Base-by-base conservation (phyloP, 345 rosid species). In the Eucalyptus erythrocorys region DNA sequence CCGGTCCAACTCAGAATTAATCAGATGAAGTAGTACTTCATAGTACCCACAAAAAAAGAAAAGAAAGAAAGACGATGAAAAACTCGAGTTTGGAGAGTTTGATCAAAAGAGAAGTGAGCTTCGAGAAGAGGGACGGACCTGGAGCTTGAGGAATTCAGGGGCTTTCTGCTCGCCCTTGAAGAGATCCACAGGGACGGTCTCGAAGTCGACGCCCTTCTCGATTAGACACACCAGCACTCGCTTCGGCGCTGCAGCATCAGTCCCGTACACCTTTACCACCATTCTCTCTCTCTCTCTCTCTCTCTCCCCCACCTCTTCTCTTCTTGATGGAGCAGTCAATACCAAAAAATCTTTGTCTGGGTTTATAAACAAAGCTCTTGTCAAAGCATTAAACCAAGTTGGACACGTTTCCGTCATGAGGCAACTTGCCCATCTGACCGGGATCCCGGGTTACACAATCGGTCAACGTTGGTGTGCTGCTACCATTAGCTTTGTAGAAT, bases 241-340 rank as follows among this genome's bases (percentile, higher is more conserved):
- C 93, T 94, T 94, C 1, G 96, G 94, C 21, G 91, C 88, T 87
- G 89, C 95, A 88, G 86, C 90, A 61, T 87, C 92, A 13, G 96
- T 87, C 66, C 96, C 96, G 87, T 91, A 94, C 90, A 94, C 96
- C 91, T 94, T 95, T 49, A 95, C 93, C 90, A 92, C 97, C 97
- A 94, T 95, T 85, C 40, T 90, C 22, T 0, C 61, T 55, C 51
- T 40, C 50, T 87, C 37, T 27, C 49, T 50, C 32, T 15, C n/a
- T 53, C 57, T 53, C 57, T 53, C 22, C 32, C 51, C 2, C 6
- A 19, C 57, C 57, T 51, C 0, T 51, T 51, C 80, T 9, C 80
- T 34, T 19, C 42, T 34, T 17, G 80, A 34, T 34, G 80, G 80
- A 34, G 0, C 43, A 68, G 80, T 68, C 80, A 16, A 68, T 0